Conservation (phyloP, 257 asterid genomes). For the Solanum arcanum region DNA sequence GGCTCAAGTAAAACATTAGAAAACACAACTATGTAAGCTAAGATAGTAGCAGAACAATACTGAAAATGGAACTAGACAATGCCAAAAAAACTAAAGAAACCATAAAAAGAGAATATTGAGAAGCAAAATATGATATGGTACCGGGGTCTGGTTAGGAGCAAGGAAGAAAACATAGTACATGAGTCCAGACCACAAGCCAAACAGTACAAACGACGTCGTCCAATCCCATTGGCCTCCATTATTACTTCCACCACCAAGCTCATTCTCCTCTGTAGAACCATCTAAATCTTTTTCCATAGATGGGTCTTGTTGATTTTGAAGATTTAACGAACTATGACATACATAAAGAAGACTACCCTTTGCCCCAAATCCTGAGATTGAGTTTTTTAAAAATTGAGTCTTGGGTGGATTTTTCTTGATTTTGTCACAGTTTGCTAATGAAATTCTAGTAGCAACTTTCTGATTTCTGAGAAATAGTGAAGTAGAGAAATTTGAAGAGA, state of each 20-base stretch:
- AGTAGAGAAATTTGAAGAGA: conserved; percentile 45
- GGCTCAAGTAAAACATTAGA: background rate
- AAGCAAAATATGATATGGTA: conserved; percentile 5
- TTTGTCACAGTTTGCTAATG: background rate
- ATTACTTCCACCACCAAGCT: conserved; percentile 8
- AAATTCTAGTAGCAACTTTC: conserved; percentile 1
- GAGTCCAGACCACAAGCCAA: conserved; percentile 70
- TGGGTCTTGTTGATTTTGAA: conserved; percentile 38
- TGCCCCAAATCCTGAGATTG: background rate
- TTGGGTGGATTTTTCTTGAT: background rate
- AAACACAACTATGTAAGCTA: background rate
- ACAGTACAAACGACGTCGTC: conserved; percentile 77
- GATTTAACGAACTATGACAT: conserved; percentile 30
- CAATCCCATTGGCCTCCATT: conserved; percentile 55
- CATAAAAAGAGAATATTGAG: background rate
- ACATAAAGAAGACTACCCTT: conserved; percentile 16
- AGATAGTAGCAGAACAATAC: background rate
- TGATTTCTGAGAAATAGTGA: conserved; percentile 10
- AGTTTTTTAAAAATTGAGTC: background rate
- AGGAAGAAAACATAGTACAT: conserved; percentile 69
- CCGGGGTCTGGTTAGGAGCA: conserved; percentile 90
- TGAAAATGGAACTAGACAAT: background rate
- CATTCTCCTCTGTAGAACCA: background rate
- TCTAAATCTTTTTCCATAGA: conserved; percentile 18
- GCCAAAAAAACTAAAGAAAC: background rate